Conservation (phyloP, 306 rosid genomes). For the Cicer yamashitae region DNA sequence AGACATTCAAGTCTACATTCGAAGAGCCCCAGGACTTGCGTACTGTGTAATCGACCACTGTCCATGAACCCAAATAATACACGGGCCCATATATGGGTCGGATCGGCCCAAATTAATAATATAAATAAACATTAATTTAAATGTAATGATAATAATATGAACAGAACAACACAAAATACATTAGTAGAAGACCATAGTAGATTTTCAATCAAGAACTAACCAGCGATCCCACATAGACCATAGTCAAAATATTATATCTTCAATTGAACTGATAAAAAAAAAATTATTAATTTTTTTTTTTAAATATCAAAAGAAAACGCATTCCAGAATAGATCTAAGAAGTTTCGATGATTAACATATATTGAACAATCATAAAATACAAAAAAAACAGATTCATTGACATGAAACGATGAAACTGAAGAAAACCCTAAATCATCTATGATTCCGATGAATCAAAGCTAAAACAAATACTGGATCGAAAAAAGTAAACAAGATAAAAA, state of each 20-base stretch:
- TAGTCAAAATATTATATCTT: conserved; percentile 21
- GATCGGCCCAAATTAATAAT: conserved; percentile 38
- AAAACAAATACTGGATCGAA: not conserved
- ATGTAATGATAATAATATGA: not conserved
- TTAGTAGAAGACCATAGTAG: not conserved
- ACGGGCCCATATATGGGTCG: conserved; percentile 50
- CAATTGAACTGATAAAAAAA: not conserved
- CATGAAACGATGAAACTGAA: not conserved
- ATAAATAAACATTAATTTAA: not conserved
- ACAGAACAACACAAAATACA: conserved; percentile 27
- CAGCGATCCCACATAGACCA: conserved; percentile 31
- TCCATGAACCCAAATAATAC: conserved; percentile 4
- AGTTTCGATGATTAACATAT: conserved; percentile 51
- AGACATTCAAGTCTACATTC: conserved; percentile 7
- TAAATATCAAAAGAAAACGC: not conserved
- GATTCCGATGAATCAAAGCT: not conserved
- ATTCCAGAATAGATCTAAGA: conserved; percentile 41
- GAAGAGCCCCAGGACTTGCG: not conserved
- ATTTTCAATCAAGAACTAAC: conserved; percentile 36
- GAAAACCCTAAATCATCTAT: not conserved
- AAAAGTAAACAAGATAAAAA: not conserved
- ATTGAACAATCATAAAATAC: not conserved
- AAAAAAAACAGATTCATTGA: not conserved
- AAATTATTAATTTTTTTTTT: not conserved
- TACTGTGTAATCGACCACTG: not conserved